Evolutionary conservation across 2,329 filamentous ascomycete species (phyloP).

Genomic region (Nannizziopsis arthrosporioides): DNA sequence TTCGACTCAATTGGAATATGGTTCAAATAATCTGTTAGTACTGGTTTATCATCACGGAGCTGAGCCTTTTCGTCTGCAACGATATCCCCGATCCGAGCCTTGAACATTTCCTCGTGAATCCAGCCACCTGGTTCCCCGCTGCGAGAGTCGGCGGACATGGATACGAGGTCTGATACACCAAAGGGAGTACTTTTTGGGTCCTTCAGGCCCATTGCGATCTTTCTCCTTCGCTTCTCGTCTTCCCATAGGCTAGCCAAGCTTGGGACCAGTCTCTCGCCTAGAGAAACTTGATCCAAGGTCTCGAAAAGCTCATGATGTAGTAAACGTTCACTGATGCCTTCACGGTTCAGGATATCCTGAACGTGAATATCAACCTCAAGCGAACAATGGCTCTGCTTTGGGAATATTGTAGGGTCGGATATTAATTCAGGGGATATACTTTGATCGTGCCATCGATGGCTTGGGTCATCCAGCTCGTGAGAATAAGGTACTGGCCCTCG

Average conservation of each 20-base stretch:
- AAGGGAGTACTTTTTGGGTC: slow-evolving; percentile 63
- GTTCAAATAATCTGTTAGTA: slow-evolving; percentile 53
- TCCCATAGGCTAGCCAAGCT: slow-evolving; percentile 93
- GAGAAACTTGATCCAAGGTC: slow-evolving; percentile 48
- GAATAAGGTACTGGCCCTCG: slow-evolving; percentile 62
- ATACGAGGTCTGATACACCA: slow-evolving; percentile 65
- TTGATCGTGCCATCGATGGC: slow-evolving; percentile 68
- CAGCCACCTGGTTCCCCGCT: slow-evolving; percentile 64
- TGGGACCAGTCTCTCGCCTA: slow-evolving; percentile 70
- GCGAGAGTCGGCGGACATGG: slow-evolving; percentile 76
- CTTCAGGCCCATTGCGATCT: slow-evolving; percentile 54
- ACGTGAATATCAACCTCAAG: slow-evolving; percentile 84
- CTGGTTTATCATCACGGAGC: slow-evolving; percentile 31
- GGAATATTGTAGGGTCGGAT: slow-evolving; percentile 52
- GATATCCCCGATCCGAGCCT: slow-evolving; percentile 51
- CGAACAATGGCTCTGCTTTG: slow-evolving; percentile 73
- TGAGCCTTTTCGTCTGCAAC: slow-evolving; percentile 51
- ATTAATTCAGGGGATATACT: slow-evolving; percentile 52
- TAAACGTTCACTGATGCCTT: slow-evolving; percentile 59
- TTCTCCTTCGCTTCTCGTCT: slow-evolving; percentile 72
- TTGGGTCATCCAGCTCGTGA: slow-evolving; percentile 47
- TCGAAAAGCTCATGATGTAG: slow-evolving; percentile 85
- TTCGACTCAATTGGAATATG: slow-evolving; percentile 42
- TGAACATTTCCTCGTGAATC: slow-evolving; percentile 84
- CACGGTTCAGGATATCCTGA: slow-evolving; percentile 75